A percentile compares a stretch with the other conserved stretches of the same genome.
Evolutionary conservation across 352 stramenopile genomes (phyloP).

Genomic region (Aphanomyces stellatus): DNA sequence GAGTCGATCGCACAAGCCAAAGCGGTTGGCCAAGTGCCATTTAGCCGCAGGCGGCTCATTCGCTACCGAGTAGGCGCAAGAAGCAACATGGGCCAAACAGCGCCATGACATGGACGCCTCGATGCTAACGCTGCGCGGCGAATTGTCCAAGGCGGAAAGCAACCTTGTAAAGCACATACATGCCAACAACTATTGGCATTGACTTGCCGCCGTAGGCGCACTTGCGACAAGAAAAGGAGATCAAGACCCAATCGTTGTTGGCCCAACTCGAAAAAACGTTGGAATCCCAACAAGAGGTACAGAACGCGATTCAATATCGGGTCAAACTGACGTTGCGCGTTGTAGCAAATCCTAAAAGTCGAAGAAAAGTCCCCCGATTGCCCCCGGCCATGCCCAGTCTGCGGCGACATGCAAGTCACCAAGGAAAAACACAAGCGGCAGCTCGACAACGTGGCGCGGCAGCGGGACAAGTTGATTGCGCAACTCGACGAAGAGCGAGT

Average conservation of each 20-base stretch:
- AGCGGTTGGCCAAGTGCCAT: no score
- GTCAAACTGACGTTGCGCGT: neutral
- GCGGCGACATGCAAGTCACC: neutral
- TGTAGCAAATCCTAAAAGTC: neutral
- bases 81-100: no score
- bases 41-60: no score
- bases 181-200: neutral
- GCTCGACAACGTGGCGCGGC: neutral
- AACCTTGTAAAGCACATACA: neutral
- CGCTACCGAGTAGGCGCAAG: no score
- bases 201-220: neutral
- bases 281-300: neutral
- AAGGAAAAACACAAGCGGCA: conserved; percentile 6
- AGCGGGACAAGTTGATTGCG: neutral
- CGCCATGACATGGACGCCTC: no score
- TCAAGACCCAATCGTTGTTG: neutral
- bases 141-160: no score
- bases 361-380: neutral
- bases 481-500: neutral
- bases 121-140: no score
- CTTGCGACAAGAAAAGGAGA: neutral
- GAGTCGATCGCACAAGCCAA: no score
- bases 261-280: no score
- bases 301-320: neutral
- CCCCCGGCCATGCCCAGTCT: neutral